Base-by-base conservation (phyloP, 129 eudicot genomes). In the sunflower (Helianthus annuus) region DNA sequence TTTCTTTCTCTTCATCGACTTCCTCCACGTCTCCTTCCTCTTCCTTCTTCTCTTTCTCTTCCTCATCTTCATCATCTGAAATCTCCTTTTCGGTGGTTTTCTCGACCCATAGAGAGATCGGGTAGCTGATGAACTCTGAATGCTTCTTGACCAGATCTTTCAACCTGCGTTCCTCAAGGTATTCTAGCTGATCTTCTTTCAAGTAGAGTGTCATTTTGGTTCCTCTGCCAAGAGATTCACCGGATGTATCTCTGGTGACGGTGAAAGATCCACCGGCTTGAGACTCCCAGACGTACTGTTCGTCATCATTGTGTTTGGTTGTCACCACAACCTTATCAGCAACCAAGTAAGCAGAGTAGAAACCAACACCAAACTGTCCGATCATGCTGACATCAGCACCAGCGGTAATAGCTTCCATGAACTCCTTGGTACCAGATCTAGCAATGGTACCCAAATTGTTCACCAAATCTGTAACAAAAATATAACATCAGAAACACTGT, bases 351-450 rank as follows among this genome's bases (percentile, higher is more conserved):
- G 97, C 91, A n/a, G 97, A 90, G 82, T 90, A 90, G 86, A 90
- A 90, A 83, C 97, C 97, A 59, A 90, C 96, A 86, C 96, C 96
- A 71, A 90, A 90, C 77, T 90, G 96, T 1, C 96, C 96, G 76
- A 90, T 90, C 97, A 90, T 90, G 84, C 97, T 90, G 12, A 90
- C 94, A 85, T 90, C 97, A 74, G 97, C 97, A 48, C 97, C 97
- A 48, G 97, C 97, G 46, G 94, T 82, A 51, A 90, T 81, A 36
- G 97, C 97, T 74, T 90, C 97, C 97, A 90, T 90, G 83, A 90
- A 90, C 57, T 90, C 97, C 40, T 90, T 90, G 53, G 97, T 90
- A 0, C 96, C 93, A 58, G 96, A 90, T 77, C 96, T 76, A 10
- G 96, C 96, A 71, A 90, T 90, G 40, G 97, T 90, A 76, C 97